phyloP scores from a whole-genome alignment of 805 yeast genomes.

The Saccharomycopsis synnaedendra region DNA sequence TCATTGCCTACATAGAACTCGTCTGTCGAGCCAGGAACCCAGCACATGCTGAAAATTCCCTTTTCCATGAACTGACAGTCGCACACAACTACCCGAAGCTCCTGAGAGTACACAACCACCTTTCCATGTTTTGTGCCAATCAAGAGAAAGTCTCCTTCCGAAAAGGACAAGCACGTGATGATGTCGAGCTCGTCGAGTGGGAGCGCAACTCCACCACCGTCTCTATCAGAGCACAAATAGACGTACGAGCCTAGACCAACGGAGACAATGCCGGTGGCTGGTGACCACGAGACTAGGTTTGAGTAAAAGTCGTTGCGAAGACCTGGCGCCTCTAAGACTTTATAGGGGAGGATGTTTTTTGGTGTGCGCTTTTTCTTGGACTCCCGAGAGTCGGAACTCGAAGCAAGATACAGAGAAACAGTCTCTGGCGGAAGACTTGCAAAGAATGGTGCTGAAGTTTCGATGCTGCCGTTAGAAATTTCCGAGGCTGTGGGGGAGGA shows the following conservation, averaged over 20 bases:
- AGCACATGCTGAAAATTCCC: constrained; percentile 46
- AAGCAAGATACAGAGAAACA: constrained; percentile 8
- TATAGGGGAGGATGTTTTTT: constrained; percentile 26
- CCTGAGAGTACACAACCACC: constrained; percentile 34
- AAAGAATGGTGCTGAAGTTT: constrained; percentile 2
- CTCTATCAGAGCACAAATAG: constrained; percentile 49
- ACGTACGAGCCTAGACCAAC: constrained; percentile 55
- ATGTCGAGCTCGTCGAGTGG: constrained; percentile 26
- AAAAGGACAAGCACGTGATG: constrained; percentile 49
- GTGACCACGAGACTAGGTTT: constrained; percentile 66
- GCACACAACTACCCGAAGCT: constrained; percentile 7
- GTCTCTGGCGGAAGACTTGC: constrained; percentile 2
- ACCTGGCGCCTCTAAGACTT: constrained; percentile 58
- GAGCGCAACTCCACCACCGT: constrained; percentile 32
- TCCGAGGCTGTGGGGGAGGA: not conserved
- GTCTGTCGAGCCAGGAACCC: constrained; percentile 35
- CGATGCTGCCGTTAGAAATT: not conserved
- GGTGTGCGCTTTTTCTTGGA: not conserved
- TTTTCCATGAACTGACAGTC: constrained; percentile 22
- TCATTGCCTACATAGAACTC: constrained; percentile 56
- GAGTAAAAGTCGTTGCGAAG: constrained; percentile 70
- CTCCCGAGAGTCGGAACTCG: not conserved
- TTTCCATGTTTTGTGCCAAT: constrained; percentile 52
- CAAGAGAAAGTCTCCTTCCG: constrained; percentile 32
- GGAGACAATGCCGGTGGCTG: constrained; percentile 34